Conservation (phyloP, 345 rosid genomes). For the Laguncularia racemosa region DNA sequence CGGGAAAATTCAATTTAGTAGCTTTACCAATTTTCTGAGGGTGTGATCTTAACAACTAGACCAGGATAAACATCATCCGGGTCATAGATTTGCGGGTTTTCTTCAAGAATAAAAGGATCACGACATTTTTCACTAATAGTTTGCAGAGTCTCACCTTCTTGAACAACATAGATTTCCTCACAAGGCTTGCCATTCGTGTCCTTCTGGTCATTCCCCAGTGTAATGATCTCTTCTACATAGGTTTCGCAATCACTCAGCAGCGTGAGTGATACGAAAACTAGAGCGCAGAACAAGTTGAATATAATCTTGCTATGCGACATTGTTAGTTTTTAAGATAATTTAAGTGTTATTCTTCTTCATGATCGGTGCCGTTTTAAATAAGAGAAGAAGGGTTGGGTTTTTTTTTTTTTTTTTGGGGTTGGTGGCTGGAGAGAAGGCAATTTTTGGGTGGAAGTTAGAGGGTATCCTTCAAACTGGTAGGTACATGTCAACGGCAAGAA, state of each 20-base stretch:
- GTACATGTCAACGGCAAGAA: slow-evolving; percentile 14
- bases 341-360: too few species aligned
- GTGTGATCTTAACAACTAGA: slow-evolving; percentile 50
- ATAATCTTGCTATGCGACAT: too few species aligned
- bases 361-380: not conserved
- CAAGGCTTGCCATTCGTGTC: slow-evolving; percentile 17
- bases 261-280: too few species aligned
- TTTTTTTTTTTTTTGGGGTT: slow-evolving; percentile 1
- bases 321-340: too few species aligned
- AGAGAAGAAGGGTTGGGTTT: not conserved
- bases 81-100: slow-evolving; percentile 72
- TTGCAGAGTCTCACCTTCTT: slow-evolving; percentile 62
- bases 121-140: slow-evolving; percentile 68
- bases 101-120: slow-evolving; percentile 66
- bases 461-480: slow-evolving; percentile 24
- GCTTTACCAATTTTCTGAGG: slow-evolving; percentile 14
- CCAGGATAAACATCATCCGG: slow-evolving; percentile 75
- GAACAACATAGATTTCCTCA: slow-evolving; percentile 60
- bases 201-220: too few species aligned
- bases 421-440: not conserved
- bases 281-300: too few species aligned
- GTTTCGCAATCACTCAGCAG: too few species aligned
- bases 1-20: not conserved
- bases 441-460: slow-evolving; percentile 26
- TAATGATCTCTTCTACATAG: too few species aligned